A percentile compares a stretch with the other conserved stretches of the same genome.
phyloP scores from a whole-genome alignment of 2,329 filamentous ascomycete genomes.

The Trichoderma semiorbis region DNA sequence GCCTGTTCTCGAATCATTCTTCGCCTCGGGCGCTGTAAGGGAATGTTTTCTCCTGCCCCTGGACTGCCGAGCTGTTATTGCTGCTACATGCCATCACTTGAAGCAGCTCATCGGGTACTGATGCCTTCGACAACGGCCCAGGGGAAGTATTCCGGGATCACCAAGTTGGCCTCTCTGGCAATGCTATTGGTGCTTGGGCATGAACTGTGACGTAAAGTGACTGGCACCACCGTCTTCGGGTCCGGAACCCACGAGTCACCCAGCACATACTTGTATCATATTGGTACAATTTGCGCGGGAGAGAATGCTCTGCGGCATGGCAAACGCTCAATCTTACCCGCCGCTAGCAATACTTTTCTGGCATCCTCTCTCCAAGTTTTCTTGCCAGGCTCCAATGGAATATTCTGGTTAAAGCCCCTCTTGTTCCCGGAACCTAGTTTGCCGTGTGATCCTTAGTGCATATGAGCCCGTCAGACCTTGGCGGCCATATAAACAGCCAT shows the following conservation, averaged over 20 bases:
- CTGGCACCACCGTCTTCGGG: neutral
- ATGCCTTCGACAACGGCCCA: neutral
- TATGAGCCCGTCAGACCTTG: neutral
- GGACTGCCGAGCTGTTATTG: conserved; percentile 1
- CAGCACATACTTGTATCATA: neutral
- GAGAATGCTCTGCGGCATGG: neutral
- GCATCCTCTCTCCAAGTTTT: neutral
- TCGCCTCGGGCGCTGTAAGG: neutral
- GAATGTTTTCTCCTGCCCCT: neutral
- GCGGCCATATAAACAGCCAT: neutral
- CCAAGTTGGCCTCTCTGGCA: neutral
- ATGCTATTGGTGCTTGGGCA: neutral
- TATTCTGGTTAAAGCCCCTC: neutral
- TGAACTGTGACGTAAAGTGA: conserved; percentile 6
- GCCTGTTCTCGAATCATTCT: conserved; percentile 17
- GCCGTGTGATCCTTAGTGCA: neutral
- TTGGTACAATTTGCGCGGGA: neutral
- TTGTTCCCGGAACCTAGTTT: neutral
- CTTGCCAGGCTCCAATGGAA: neutral
- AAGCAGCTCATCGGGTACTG: neutral
- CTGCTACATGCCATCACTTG: neutral
- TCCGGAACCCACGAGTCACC: neutral
- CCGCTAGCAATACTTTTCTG: neutral
- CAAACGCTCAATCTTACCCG: neutral
- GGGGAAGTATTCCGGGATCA: neutral